Base-by-base conservation (phyloP, 106 monocot species). In the Acanthochlamys bracteata region DNA sequence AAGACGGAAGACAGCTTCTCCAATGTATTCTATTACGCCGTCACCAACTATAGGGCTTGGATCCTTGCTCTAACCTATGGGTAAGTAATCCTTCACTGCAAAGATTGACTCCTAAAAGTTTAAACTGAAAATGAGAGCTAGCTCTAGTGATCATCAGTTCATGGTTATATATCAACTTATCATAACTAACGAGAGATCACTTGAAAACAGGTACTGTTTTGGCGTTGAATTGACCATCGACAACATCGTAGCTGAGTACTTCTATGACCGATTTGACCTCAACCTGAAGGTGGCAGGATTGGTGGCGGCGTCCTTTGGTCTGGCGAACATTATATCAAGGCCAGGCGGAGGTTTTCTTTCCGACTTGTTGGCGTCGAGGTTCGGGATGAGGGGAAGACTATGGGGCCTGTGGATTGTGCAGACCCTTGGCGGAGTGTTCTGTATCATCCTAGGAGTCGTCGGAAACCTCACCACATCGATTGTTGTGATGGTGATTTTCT, bases 161-260 rank as follows among this genome's bases (percentile, higher is more conserved):
- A 33, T 33, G 33, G 6, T 1, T 3, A 33, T 33, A n/a, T 33
- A 33, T 33, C 6, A 33, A 33, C 33, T 33, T 33, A 6, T n/a
- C n/a, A n/a, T 33, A 33, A 33, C 33, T 33, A 33, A 33, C 6
- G 33, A 33, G 33, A 33, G 33, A 33, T 33, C 6, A 6, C 1
- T 33, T 6, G 33, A 33, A 4, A 49, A 49, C 49, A 49, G 49
- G 49, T 92, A 89, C 66, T 89, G 89, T 63, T 93, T 93, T 64
- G 93, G 93, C 4, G 93, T 89, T 55, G 93, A 93, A 76, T 69
- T 93, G 24, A 73, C 89, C 4, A 57, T 93, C 1, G 83, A 93
- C 72, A 93, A 93, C 80, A 74, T 93, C 67, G 83, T 93, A 21
- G 88, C 88, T 10, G 82, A 85, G 78, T 93, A 93, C 82, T 95